Conservation (phyloP, 352 stramenopile genomes). For the Elongisporangium undulatum region DNA sequence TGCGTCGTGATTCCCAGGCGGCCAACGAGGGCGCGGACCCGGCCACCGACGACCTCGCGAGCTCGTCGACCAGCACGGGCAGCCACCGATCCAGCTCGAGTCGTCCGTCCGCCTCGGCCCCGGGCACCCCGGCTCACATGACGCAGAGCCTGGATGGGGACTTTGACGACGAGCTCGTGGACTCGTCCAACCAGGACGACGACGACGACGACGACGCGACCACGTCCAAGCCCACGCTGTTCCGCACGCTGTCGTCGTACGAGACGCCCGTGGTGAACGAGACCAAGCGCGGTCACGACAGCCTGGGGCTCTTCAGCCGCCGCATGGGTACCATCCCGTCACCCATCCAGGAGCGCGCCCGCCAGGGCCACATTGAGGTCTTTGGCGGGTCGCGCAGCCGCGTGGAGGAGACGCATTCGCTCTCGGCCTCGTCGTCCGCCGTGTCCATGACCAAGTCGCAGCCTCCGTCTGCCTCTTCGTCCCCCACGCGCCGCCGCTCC, state of each 20-base stretch:
- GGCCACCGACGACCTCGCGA: slow-evolving; percentile 20
- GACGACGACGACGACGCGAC: slow-evolving; percentile 17
- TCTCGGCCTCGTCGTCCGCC: not conserved
- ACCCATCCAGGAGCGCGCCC: slow-evolving; percentile 67
- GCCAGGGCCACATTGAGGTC: slow-evolving; percentile 21
- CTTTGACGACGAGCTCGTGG: slow-evolving; percentile 18
- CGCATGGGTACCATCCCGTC: slow-evolving; percentile 35
- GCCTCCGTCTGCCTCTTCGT: not conserved
- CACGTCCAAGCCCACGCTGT: slow-evolving; percentile 49
- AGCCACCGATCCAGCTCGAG: slow-evolving; percentile 21
- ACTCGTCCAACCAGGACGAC: slow-evolving; percentile 4
- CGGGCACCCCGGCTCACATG: slow-evolving; percentile 15
- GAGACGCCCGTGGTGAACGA: slow-evolving; percentile 66
- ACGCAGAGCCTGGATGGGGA: slow-evolving; percentile 28
- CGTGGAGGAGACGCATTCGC: not conserved
- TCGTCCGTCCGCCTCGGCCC: slow-evolving; percentile 5
- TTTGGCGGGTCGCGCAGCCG: not conserved
- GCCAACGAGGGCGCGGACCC: slow-evolving; percentile 20
- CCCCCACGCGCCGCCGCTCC: slow-evolving; percentile 77
- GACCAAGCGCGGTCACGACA: slow-evolving; percentile 26
- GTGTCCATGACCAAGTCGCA: slow-evolving; percentile 7
- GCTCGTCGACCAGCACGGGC: slow-evolving; percentile 29
- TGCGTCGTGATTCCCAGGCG: slow-evolving; percentile 9
- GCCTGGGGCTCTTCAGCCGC: slow-evolving; percentile 6
- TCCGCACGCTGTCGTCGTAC: slow-evolving; percentile 76